Evolutionary conservation across 2,329 filamentous ascomycete species (phyloP), one percentile per base, ranked within the genome.

Genomic region (Cytospora schulzeri): DNA sequence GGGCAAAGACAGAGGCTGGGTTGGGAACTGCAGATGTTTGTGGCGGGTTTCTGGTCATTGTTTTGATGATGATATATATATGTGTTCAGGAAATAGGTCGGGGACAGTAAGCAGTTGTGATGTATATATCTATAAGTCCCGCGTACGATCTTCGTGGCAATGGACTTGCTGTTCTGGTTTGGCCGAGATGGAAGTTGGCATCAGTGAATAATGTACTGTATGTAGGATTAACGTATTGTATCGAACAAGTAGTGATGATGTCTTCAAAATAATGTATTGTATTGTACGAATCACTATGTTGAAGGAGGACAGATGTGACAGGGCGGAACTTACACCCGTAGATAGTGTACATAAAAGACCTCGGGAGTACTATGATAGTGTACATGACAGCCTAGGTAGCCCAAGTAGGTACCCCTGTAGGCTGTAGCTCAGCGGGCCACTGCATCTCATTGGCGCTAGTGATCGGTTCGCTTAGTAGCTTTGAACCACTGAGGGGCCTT

Each of bases 1-100:
- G 73, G 64, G 71, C 68, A 71, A 76, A 76, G 66, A 77, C 66
- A 28, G 59, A 58, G 41, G 55, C 52, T 54, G 75, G 71, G 50
- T 67, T 66, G 15, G 75, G 73, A 15, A 70, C 73, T 14, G 75
- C 72, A 2, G 74, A 73, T 26, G 74, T 77, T 52, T 69, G 65
- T 29, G 73, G 73, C 7, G 57, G 60, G 3, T 48, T 19, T 28
- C 54, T 53, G 24, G 64, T 63, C 64, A 66, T 66, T 4, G 26
- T 54, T 60, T 26, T 48, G 33, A 31, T n/a, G n/a, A n/a, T n/a
- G n/a, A n/a, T n/a, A n/a, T n/a, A n/a, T n/a, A n/a, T 28, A 53
- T 29, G 51, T 3, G 50, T 24, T 48, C n/a, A 24, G 45, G n/a
- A 19, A 48, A n/a, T 8, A 19, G 15, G 38, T 45, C 19, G 38